Conservation (phyloP, 164 flowering plant genomes). For the Chloranthus sessilifolius region DNA sequence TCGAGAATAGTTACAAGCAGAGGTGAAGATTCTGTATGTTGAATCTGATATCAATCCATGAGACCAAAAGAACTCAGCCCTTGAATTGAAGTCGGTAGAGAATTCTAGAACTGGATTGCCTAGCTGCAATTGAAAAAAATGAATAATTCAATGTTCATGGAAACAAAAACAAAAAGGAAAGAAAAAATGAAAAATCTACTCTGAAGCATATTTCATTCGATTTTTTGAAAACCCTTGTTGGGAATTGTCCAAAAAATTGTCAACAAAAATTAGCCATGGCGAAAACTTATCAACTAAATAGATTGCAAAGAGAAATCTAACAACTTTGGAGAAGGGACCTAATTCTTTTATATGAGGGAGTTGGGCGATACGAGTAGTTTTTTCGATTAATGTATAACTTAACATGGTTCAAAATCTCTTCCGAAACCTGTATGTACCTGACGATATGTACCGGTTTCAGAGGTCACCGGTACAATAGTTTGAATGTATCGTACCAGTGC, state of each 20-base stretch:
- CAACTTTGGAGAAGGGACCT: no score
- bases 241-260: background rate
- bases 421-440: no score
- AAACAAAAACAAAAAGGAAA: background rate
- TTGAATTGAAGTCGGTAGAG: conserved; percentile 63
- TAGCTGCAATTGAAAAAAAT: conserved; percentile 32
- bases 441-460: no score
- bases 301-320: background rate
- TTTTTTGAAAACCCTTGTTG: background rate
- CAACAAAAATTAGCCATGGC: background rate
- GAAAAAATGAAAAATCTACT: background rate
- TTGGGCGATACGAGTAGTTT: no score
- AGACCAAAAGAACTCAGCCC: conserved; percentile 82
- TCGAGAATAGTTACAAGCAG: conserved; percentile 69
- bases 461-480: no score
- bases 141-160: background rate
- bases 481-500: no score
- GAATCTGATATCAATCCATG: conserved; percentile 82
- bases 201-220: no score
- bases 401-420: no score
- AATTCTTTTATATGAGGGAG: no score
- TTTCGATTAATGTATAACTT: no score
- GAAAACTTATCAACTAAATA: background rate
- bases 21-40: conserved; percentile 67
- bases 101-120: conserved; percentile 79